A percentile compares a stretch with the other conserved stretches of the same genome.
Evolutionary conservation across 2,329 filamentous ascomycete genomes (phyloP).

Genomic region (Cercospora sp.): DNA sequence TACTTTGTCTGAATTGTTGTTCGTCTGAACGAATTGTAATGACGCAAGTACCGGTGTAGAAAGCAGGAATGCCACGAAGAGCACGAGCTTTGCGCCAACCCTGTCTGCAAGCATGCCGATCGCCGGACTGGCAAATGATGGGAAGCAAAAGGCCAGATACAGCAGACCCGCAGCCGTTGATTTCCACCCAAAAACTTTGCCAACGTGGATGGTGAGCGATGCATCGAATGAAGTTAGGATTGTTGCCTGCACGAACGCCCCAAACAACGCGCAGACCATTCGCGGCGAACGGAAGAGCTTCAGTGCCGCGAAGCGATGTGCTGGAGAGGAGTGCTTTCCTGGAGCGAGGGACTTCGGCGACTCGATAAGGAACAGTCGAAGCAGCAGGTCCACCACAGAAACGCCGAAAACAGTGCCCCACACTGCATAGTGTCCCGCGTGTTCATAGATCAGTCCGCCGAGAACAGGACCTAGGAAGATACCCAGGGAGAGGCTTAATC

Average conservation of each 20-base stretch:
- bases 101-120: conserved; percentile 11
- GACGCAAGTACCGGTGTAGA: conserved; percentile 5
- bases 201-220: conserved; percentile 12
- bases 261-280: conserved; percentile 9
- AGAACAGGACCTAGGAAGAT: conserved; percentile 7
- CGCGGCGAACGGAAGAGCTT: neutral
- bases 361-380: conserved; percentile 11
- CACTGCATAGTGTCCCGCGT: conserved; percentile 13
- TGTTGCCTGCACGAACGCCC: conserved; percentile 3
- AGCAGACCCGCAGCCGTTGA: conserved; percentile 7
- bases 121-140: conserved; percentile 6
- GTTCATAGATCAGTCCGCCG: conserved; percentile 11
- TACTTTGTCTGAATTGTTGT: conserved; percentile 4
- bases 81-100: conserved; percentile 1
- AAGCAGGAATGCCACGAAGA: neutral
- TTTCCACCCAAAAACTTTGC: conserved; percentile 1
- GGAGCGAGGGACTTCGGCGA: neutral
- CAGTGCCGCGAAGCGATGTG: neutral
- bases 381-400: conserved; percentile 2
- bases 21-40: conserved; percentile 9
- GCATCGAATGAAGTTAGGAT: conserved; percentile 14
- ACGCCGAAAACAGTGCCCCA: conserved; percentile 9
- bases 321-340: neutral
- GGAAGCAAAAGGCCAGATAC: conserved; percentile 6
- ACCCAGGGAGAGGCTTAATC: neutral